These are phyloP conservation scores for Gryganskiella cystojenkinii DNA, from an alignment of 192 early-diverging fungal genomes.

Conservation along the genomic window DNA sequence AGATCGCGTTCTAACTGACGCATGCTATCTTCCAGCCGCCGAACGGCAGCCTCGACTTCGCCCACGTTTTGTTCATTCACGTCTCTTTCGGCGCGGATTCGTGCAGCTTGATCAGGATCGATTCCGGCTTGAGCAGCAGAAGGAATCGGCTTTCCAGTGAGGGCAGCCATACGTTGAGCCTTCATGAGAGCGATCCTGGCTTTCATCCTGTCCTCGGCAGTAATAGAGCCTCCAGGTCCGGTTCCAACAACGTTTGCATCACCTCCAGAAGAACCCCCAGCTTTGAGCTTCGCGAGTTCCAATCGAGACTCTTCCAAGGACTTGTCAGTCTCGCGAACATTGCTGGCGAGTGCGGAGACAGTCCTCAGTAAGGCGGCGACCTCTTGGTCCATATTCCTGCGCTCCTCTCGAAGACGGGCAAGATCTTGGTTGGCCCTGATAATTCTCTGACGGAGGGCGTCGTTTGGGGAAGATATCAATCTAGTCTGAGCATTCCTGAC, in stretches of 20 bases:
- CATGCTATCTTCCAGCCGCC: constrained; percentile 53
- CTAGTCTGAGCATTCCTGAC: constrained; percentile 54
- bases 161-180: constrained; percentile 60
- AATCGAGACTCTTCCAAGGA: constrained; percentile 57
- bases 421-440: constrained; percentile 54
- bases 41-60: constrained; percentile 57
- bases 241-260: constrained; percentile 57
- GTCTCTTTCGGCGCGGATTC: constrained; percentile 53
- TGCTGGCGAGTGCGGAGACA: constrained; percentile 49
- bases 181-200: constrained; percentile 65
- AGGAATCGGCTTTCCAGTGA: constrained; percentile 56
- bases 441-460: constrained; percentile 30
- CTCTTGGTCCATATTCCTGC: constrained; percentile 59
- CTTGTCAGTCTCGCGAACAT: constrained; percentile 59
- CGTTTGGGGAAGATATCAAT: constrained; percentile 27
- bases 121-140: constrained; percentile 38
- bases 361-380: constrained; percentile 46
- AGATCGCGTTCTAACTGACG: constrained; percentile 51
- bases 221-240: constrained; percentile 62
- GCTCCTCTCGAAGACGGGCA: constrained; percentile 56
- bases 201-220: constrained; percentile 62
- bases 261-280: constrained; percentile 2
- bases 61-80: constrained; percentile 53
- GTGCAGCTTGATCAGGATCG: constrained; percentile 57
- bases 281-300: constrained; percentile 51